Percentiles rank a stretch among this genome's conserved stretches.
These are phyloP conservation scores for Glycine tomentella DNA, from an alignment of 306 rosid species.

Conservation along the genomic window DNA sequence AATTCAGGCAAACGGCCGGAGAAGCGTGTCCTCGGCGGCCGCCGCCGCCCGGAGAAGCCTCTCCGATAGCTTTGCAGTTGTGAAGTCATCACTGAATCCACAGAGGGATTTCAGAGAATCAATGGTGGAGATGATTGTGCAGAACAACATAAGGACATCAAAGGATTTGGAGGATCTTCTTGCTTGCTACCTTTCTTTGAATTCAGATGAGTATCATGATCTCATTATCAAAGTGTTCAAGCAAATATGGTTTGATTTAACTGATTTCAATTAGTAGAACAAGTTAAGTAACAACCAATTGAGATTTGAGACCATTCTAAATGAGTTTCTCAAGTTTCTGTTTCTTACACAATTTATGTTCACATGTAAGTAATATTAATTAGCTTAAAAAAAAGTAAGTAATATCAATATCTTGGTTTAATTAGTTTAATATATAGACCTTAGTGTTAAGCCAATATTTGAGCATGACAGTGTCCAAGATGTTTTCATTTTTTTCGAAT, in stretches of 20 bases:
- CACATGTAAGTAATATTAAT: constrained; percentile 25
- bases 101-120: constrained; percentile 90
- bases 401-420: background rate
- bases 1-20: constrained; percentile 53
- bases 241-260: constrained; percentile 96
- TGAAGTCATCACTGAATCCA: constrained; percentile 85
- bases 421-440: constrained; percentile 6
- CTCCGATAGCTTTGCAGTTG: constrained; percentile 76
- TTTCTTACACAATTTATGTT: constrained; percentile 36
- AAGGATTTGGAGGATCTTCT: constrained; percentile 97
- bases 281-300: background rate
- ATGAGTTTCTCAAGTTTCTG: constrained; percentile 6
- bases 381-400: constrained; percentile 1
- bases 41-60: constrained; percentile 57
- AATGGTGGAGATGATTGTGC: constrained; percentile 97
- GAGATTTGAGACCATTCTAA: background rate
- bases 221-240: constrained; percentile 91
- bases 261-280: constrained; percentile 50
- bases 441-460: background rate
- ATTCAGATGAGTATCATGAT: constrained; percentile 93
- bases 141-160: constrained; percentile 81
- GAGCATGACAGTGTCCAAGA: background rate
- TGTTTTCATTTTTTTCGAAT: background rate
- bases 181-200: constrained; percentile 88
- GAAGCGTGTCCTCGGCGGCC: constrained; percentile 39